phyloP scores from a whole-genome alignment of 2,329 filamentous ascomycete genomes.

The Ophiocordyceps unilateralis region DNA sequence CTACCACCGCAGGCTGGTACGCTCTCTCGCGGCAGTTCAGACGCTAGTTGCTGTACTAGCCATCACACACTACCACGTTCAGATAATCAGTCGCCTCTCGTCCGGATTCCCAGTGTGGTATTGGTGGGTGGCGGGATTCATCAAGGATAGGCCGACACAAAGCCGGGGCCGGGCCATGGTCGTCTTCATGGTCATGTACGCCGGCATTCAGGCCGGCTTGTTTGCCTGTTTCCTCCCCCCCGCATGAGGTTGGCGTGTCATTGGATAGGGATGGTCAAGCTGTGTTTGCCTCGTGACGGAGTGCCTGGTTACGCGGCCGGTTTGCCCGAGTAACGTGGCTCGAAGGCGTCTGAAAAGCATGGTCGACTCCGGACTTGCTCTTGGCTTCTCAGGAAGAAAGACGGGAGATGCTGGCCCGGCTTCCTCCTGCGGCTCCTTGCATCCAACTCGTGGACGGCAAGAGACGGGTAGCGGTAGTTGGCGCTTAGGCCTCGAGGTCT shows the following conservation, averaged over 20 bases:
- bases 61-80: slow-evolving; percentile 72
- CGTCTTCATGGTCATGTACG: slow-evolving; percentile 65
- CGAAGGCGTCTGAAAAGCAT: no score
- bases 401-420: background rate
- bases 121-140: slow-evolving; percentile 48
- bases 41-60: slow-evolving; percentile 53
- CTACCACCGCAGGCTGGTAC: slow-evolving; percentile 17
- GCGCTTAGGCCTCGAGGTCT: background rate
- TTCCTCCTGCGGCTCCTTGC: background rate
- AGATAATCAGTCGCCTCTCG: slow-evolving; percentile 79
- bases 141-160: slow-evolving; percentile 17
- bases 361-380: no score
- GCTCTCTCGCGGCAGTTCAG: slow-evolving; percentile 54
- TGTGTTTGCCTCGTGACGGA: background rate
- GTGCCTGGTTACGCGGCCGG: background rate
- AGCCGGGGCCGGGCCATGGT: slow-evolving; percentile 26
- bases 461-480: background rate
- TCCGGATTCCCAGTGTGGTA: slow-evolving; percentile 88
- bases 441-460: background rate
- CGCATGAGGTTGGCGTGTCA: slow-evolving; percentile 31
- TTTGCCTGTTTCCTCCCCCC: slow-evolving; percentile 88
- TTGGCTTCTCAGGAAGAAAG: background rate
- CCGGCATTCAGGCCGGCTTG: slow-evolving; percentile 61
- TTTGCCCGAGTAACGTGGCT: background rate
- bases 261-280: background rate